Base-by-base conservation (phyloP, 176 grass and related monocot species). In the Urochloa ruziziensis region DNA sequence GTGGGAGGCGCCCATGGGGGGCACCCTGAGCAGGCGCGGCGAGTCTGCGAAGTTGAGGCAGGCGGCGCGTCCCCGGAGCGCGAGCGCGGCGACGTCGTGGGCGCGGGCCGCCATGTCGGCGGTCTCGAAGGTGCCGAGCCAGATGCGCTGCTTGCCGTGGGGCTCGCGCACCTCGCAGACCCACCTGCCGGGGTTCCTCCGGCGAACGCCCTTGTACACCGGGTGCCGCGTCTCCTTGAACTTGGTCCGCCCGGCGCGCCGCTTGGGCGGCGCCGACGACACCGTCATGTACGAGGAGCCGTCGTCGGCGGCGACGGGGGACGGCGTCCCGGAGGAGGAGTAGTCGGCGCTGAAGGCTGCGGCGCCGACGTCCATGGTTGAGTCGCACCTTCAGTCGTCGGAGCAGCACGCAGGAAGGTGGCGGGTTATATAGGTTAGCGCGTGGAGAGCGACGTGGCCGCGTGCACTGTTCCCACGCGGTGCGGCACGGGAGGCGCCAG, bases 31-130 rank as follows among this genome's bases (percentile, higher is more conserved):
- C 54, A 61, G 59, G 3, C 83, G 65, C 0, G 95, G 86, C 36
- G 92, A 98, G 85, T 98, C 95, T 4, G 95, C 95, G 69, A 98
- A 98, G 71, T 98, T 98, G 84, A 98, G 93, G 87, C 95, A 95
- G 3, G 95, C 95, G 16, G 82, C 80, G 33, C 84, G 90, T 14
- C 90, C 95, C 13, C 92, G 95, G 29, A 95, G 87, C 37, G 89
- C 85, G 19, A 95, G 83, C 18, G 92, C 92, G 8, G 95, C 95
- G 13, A 98, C 92, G 65, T 98, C 95, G 83, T 98, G 92, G 33
- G 95, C 95, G 3, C 95, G 92, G 24, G 92, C 95, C 1, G 95
- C 95, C 95, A 98, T 98, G 46, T 95, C 95, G 74, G 92, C 91
- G 40, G 95, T 95, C 56, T 88, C 92, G 70, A 95, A 98, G 5